These are phyloP conservation scores for Aureobasidium pullulans DNA, from an alignment of 2,329 filamentous ascomycete genomes.

Conservation along the genomic window DNA sequence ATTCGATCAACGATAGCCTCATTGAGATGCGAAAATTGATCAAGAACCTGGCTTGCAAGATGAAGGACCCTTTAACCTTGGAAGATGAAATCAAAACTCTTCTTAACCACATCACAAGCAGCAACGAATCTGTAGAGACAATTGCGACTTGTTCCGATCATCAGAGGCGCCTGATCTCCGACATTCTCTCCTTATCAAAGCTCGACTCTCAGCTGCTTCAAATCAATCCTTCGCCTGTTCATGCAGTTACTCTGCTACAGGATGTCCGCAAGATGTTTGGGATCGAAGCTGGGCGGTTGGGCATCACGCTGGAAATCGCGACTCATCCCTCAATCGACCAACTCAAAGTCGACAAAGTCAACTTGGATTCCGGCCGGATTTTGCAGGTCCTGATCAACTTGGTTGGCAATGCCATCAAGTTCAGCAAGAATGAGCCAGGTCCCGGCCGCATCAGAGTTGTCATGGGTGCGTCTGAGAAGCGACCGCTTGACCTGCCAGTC, in stretches of 20 bases:
- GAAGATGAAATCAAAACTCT: neutral
- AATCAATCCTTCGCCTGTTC: slow-evolving; percentile 33
- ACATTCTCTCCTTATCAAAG: slow-evolving; percentile 38
- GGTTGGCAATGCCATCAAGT: slow-evolving; percentile 32
- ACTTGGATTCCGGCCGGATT: slow-evolving; percentile 25
- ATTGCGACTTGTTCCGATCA: slow-evolving; percentile 25
- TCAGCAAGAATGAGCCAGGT: slow-evolving; percentile 33
- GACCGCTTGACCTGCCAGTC: slow-evolving; percentile 26
- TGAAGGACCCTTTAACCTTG: neutral
- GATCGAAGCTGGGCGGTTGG: slow-evolving; percentile 29
- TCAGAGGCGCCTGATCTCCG: slow-evolving; percentile 37
- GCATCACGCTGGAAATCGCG: slow-evolving; percentile 24
- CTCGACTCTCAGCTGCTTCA: slow-evolving; percentile 26
- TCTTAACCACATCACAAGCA: neutral
- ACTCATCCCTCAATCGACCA: slow-evolving; percentile 29
- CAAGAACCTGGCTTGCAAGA: slow-evolving; percentile 1
- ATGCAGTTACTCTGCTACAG: slow-evolving; percentile 28
- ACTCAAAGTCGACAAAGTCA: slow-evolving; percentile 23
- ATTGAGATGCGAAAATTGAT: slow-evolving; percentile 12
- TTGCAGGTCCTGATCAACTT: slow-evolving; percentile 28
- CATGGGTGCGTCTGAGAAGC: slow-evolving; percentile 28
- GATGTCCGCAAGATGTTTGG: slow-evolving; percentile 32
- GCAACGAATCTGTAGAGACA: slow-evolving; percentile 21
- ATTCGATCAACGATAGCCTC: slow-evolving; percentile 19
- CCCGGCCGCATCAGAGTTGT: slow-evolving; percentile 32